Evolutionary conservation across 2,329 filamentous ascomycete genomes (phyloP).

Genomic region (Sporothrix globosa): DNA sequence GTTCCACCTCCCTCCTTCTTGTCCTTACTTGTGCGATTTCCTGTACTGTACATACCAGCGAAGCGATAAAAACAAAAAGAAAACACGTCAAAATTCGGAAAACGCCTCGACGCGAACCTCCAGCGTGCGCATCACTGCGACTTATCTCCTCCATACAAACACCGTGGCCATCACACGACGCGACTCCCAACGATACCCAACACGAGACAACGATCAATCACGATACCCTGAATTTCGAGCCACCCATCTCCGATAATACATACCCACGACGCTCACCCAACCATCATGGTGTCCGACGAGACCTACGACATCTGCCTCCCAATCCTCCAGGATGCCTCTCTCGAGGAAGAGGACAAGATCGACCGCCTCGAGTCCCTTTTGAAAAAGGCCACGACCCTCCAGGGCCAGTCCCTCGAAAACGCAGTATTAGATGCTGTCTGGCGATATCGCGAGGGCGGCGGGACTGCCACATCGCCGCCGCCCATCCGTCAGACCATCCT

Average conservation of each 20-base stretch:
- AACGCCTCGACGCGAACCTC: neutral
- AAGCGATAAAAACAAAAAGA: constrained; percentile 3
- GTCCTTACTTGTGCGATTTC: neutral
- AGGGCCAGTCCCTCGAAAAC: constrained; percentile 81
- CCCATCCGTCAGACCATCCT: constrained; percentile 87
- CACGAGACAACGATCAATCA: constrained; percentile 15
- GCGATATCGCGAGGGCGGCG: constrained; percentile 73
- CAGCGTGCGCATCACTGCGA: neutral
- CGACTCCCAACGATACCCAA: constrained; percentile 8
- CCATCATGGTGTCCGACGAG: constrained; percentile 85
- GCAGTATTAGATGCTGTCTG: constrained; percentile 88
- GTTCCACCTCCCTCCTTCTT: neutral
- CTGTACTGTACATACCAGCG: neutral
- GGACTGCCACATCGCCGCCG: constrained; percentile 71
- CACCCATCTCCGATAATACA: neutral
- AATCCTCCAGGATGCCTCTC: constrained; percentile 75
- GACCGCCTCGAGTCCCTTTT: constrained; percentile 88
- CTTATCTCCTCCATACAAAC: neutral
- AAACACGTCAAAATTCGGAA: neutral
- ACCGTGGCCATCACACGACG: constrained; percentile 19
- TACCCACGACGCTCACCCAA: neutral
- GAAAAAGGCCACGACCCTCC: constrained; percentile 74
- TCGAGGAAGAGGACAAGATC: constrained; percentile 94
- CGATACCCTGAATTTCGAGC: neutral
- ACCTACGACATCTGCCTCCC: constrained; percentile 90